phyloP scores from a whole-genome alignment of 2,329 filamentous ascomycete species.

The Aspergillus costaricaensis region DNA sequence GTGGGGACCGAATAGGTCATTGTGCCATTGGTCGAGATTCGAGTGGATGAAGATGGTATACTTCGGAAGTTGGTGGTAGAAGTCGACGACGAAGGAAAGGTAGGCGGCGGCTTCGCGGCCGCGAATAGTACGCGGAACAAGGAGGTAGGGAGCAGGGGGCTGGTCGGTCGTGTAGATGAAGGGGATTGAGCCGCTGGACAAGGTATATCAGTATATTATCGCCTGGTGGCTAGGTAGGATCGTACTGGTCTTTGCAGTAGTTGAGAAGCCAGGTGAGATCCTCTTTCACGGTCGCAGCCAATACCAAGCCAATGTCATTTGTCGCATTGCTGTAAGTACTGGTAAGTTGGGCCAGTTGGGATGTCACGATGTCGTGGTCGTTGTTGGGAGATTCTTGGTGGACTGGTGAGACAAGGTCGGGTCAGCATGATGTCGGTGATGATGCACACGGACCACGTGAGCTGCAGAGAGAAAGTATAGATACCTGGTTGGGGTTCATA shows the following conservation, averaged over 20 bases:
- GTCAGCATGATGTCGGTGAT: constrained; percentile 11
- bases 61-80: constrained; percentile 61
- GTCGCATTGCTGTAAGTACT: constrained; percentile 16
- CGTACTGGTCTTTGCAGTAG: constrained; percentile 25
- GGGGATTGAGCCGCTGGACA: constrained; percentile 20
- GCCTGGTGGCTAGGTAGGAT: not conserved
- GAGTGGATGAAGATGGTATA: constrained; percentile 64
- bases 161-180: constrained; percentile 34
- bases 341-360: constrained; percentile 21
- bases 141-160: constrained; percentile 24
- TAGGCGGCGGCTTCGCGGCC: constrained; percentile 66
- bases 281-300: constrained; percentile 22
- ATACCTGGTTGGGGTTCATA: constrained; percentile 16
- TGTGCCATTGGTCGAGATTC: constrained; percentile 60
- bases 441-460: not conserved
- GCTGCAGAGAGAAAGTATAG: not conserved
- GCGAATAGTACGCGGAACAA: constrained; percentile 38
- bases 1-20: constrained; percentile 48
- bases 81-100: constrained; percentile 62
- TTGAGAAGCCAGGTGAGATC: constrained; percentile 25
- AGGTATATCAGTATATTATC: not conserved
- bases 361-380: constrained; percentile 15
- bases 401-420: not conserved
- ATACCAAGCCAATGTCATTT: constrained; percentile 19
- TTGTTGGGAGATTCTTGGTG: constrained; percentile 4